These are phyloP conservation scores for Arabidopsis hybrid DNA, from an alignment of 441 rosid species.

Conservation along the genomic window DNA sequence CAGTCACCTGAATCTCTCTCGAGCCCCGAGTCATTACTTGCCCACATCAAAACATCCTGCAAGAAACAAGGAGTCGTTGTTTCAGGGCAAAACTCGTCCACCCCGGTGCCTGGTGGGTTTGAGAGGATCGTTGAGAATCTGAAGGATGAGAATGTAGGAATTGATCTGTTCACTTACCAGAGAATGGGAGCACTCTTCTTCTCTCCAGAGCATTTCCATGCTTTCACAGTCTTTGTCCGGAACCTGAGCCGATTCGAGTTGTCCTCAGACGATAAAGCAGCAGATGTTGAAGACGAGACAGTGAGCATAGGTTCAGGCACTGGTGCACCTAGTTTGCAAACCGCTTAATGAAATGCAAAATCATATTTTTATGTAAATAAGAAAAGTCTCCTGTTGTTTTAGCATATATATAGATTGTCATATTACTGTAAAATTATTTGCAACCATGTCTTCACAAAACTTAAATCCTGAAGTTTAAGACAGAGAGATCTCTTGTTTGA, in stretches of 20 bases:
- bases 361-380: conserved; percentile 12
- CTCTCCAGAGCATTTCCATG: conserved; percentile 90
- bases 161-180: conserved; percentile 76
- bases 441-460: conserved; percentile 17
- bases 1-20: conserved; percentile 60
- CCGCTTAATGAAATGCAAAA: conserved; percentile 25
- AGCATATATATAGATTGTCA: conserved; percentile 14
- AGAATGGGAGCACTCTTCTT: conserved; percentile 97
- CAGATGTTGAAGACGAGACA: conserved; percentile 15
- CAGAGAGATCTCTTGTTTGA: not conserved
- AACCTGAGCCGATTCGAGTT: conserved; percentile 57
- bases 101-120: conserved; percentile 54
- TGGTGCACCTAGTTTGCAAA: conserved; percentile 45
- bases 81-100: conserved; percentile 74
- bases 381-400: not conserved
- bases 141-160: conserved; percentile 47
- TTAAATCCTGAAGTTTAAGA: conserved; percentile 6
- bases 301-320: conserved; percentile 29
- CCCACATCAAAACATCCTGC: conserved; percentile 67
- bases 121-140: conserved; percentile 70
- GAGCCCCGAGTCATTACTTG: conserved; percentile 71
- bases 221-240: conserved; percentile 71
- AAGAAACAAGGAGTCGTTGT: conserved; percentile 65
- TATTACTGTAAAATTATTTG: conserved; percentile 24
- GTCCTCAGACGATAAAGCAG: conserved; percentile 67